Conservation (phyloP, 1,139 yeast species). For the Kodamaea fungicola region DNA sequence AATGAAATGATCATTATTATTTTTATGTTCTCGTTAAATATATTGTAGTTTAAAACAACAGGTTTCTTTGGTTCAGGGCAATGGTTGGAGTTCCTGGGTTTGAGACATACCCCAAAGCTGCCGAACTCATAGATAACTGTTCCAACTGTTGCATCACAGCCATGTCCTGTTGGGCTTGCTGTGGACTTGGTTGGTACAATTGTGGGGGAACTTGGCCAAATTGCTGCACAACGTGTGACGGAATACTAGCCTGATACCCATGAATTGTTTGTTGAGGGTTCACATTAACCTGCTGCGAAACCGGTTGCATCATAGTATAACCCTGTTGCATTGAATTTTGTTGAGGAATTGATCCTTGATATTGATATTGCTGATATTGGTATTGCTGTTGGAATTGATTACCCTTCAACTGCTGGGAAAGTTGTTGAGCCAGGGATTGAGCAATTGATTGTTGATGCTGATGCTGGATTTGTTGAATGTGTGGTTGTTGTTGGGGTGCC, state of each 20-base stretch:
- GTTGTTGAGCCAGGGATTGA: background rate
- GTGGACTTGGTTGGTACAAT: constrained; percentile 3
- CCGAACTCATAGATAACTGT: constrained; percentile 46
- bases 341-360: constrained; percentile 1
- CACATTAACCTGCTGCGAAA: background rate
- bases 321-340: constrained; percentile 1
- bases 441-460: constrained; percentile 1
- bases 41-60: constrained; percentile 14
- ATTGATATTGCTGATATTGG: constrained; percentile 2
- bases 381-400: constrained; percentile 2
- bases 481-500: constrained; percentile 12
- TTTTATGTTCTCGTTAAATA: constrained; percentile 1
- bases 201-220: constrained; percentile 4
- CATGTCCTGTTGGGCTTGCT: constrained; percentile 21
- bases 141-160: constrained; percentile 49
- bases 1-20: background rate
- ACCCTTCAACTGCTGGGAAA: background rate
- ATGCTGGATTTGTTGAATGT: constrained; percentile 8
- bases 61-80: constrained; percentile 17
- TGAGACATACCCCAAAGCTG: constrained; percentile 47
- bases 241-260: constrained; percentile 2
- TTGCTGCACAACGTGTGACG: constrained; percentile 4
- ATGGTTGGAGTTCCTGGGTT: constrained; percentile 41
- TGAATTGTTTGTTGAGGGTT: constrained; percentile 1
- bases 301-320: constrained; percentile 2